These are phyloP conservation scores for Aspergillus funiculosus DNA, from an alignment of 495 filamentous ascomycete species.

Conservation along the genomic window DNA sequence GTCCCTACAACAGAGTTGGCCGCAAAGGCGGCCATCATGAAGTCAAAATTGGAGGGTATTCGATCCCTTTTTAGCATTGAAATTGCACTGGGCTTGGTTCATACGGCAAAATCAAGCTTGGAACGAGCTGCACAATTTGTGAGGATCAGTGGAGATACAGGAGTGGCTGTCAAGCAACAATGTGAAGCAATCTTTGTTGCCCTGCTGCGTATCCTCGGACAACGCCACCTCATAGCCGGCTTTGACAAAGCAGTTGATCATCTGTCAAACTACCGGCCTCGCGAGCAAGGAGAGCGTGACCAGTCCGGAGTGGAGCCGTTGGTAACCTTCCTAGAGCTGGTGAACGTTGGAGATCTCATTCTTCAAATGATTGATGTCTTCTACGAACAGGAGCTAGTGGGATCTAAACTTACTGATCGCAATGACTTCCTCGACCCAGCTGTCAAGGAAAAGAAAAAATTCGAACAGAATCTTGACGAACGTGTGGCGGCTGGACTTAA, in stretches of 20 bases:
- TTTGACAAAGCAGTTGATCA: slow-evolving; percentile 91
- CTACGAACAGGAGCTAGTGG: slow-evolving; percentile 89
- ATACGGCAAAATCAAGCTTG: slow-evolving; percentile 82
- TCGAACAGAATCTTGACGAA: slow-evolving; percentile 98
- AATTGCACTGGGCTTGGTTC: slow-evolving; percentile 81
- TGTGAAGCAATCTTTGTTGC: slow-evolving; percentile 85
- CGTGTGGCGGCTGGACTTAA: slow-evolving; percentile 92
- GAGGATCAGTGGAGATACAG: slow-evolving; percentile 67
- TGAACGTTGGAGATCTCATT: slow-evolving; percentile 97
- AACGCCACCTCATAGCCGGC: slow-evolving; percentile 80
- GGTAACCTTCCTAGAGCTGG: slow-evolving; percentile 93
- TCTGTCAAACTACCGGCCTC: slow-evolving; percentile 84
- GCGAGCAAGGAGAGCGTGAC: slow-evolving; percentile 70
- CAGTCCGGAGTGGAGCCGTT: slow-evolving; percentile 75
- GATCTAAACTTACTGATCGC: slow-evolving; percentile 74
- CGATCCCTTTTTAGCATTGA: slow-evolving; percentile 93
- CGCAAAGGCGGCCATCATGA: slow-evolving; percentile 95
- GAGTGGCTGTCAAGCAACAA: slow-evolving; percentile 79
- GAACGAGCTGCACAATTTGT: slow-evolving; percentile 82
- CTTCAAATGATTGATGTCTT: slow-evolving; percentile 99
- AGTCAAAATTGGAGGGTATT: slow-evolving; percentile 86
- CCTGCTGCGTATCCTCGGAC: slow-evolving; percentile 75
- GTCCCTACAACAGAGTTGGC: slow-evolving; percentile 86
- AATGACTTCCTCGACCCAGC: slow-evolving; percentile 93
- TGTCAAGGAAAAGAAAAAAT: slow-evolving; percentile 91